Evolutionary conservation across 345 rosid species (phyloP), one percentile per base, ranked within the genome.

Genomic region (Acer negundo): DNA sequence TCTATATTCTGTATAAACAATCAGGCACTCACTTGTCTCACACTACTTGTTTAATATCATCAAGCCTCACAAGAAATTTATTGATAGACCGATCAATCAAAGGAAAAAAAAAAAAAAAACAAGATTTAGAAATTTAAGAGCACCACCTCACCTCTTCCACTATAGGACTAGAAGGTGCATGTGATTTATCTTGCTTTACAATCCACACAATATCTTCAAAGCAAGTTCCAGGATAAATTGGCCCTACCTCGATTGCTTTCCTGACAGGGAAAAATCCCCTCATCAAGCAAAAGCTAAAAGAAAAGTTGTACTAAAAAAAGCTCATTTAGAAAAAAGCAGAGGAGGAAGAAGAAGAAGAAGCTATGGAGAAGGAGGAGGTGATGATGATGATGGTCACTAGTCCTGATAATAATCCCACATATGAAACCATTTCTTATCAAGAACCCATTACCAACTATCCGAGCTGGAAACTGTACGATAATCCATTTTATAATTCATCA

Each of bases 381-480:
- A 82, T 74, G 76, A 87, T 84, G 87, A 87, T 86, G 92, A 88
- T 81, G 84, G 80, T 82, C 76, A 69, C 79, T 78, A 80, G 81
- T 82, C 82, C 81, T 67, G 83, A 81, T 15, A 76, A 81, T 15
- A 76, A 47, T 81, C 68, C 82, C 65, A 64, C 65, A 69, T 75
- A 67, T 75, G 81, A 80, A 22, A 65, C 79, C 35, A 73, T 47
- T 64, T 76, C 75, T 78, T 19, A 53, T 53, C 58, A 46, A 70
- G 83, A 86, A 53, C 75, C 72, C 76, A 77, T 70, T 80, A 87
- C 76, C 85, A 81, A 84, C 78, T 77, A 80, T 80, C 85, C 89
- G 31, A 85, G 85, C 83, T 91, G 97, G 97, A 91, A 89, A 82
- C 87, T 89, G 76, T 92, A 94, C 82, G 85, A 86, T 4, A 92